Conservation (phyloP, 176 grass and related monocot species). For the Eleusine coracana region DNA sequence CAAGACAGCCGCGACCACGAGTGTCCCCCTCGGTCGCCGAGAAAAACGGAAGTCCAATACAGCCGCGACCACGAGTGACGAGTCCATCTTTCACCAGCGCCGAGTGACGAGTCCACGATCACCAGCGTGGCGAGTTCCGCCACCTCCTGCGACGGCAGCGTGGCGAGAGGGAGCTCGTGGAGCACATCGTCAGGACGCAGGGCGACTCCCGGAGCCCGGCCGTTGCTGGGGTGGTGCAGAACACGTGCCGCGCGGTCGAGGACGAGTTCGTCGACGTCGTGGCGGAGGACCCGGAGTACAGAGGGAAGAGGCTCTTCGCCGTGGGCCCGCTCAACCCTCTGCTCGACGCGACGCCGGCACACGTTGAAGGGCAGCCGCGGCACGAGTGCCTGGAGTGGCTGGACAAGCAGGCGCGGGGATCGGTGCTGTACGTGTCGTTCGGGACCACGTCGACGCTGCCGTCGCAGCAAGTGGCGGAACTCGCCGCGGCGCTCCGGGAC, state of each 20-base stretch:
- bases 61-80: no score
- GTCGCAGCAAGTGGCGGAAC: slow-evolving; percentile 40
- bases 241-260: slow-evolving; percentile 44
- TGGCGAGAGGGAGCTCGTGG: slow-evolving; percentile 31
- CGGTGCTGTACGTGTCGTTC: slow-evolving; percentile 67
- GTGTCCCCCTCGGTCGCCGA: no score
- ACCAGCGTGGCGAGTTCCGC: no score
- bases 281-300: not conserved
- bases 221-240: slow-evolving; percentile 19
- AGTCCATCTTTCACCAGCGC: no score
- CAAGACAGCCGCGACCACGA: no score
- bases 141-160: no score
- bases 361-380: not conserved
- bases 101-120: no score
- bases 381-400: slow-evolving; percentile 59
- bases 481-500: slow-evolving; percentile 45
- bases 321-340: slow-evolving; percentile 58
- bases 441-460: slow-evolving; percentile 47
- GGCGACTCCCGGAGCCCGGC: not conserved
- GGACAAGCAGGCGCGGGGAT: slow-evolving; percentile 39
- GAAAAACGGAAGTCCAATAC: no score
- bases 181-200: not conserved
- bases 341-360: not conserved
- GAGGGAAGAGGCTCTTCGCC: slow-evolving; percentile 41
- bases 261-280: slow-evolving; percentile 47